phyloP scores from a whole-genome alignment of 306 rosid species.

The Hylodesmum podocarpum region DNA sequence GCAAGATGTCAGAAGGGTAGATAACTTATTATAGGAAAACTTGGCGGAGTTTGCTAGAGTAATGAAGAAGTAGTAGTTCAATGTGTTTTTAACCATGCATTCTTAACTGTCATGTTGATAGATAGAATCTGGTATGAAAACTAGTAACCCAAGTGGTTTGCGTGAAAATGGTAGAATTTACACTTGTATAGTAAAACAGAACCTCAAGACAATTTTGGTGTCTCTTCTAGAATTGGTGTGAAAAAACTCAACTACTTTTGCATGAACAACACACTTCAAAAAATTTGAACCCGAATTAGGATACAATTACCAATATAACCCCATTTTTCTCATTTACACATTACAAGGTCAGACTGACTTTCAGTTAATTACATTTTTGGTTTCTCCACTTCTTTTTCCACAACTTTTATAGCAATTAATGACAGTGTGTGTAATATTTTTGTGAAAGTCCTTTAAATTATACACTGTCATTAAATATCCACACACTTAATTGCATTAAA shows the following conservation, averaged over 20 bases:
- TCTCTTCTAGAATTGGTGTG: neutral
- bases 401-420: too few relatives aligned
- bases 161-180: neutral
- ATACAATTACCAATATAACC: neutral
- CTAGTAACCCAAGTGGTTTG: conserved; percentile 13
- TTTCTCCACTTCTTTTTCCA: too few relatives aligned
- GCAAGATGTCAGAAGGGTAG: neutral
- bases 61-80: neutral
- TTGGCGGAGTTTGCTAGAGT: conserved; percentile 44
- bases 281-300: neutral
- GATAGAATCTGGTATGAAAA: conserved; percentile 23
- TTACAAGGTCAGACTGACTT: conserved; percentile 14
- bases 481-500: too few relatives aligned
- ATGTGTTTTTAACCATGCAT: conserved; percentile 5
- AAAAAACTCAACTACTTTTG: conserved; percentile 13
- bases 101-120: conserved; percentile 28
- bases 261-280: neutral
- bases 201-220: neutral
- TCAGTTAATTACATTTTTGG: neutral
- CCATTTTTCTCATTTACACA: neutral
- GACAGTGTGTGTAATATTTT: too few relatives aligned
- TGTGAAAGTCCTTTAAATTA: too few relatives aligned
- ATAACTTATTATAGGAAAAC: neutral
- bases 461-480: too few relatives aligned
- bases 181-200: neutral